Conservation (phyloP, 176 grass and related monocot species). For the Leersia perrieri region DNA sequence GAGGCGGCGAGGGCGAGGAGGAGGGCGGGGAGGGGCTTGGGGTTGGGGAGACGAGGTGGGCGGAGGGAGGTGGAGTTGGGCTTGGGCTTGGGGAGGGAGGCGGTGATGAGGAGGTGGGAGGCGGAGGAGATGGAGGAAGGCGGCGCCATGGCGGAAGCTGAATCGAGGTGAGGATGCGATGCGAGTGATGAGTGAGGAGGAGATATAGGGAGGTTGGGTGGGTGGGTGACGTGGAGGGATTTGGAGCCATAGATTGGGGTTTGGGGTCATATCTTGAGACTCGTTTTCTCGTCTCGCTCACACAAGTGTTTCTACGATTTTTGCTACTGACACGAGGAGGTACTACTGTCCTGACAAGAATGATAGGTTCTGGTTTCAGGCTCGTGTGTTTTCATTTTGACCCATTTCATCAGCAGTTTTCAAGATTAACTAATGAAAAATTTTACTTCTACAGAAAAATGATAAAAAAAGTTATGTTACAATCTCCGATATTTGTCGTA, state of each 20-base stretch:
- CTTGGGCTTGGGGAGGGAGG: conserved; percentile 66
- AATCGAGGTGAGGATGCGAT: not conserved
- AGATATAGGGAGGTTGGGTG: conserved; percentile 16
- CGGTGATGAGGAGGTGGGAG: conserved; percentile 67
- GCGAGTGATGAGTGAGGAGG: not conserved
- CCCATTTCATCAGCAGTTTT: too few species aligned
- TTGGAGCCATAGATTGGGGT: conserved; percentile 35
- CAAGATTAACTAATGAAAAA: too few species aligned
- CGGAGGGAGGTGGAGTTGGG: conserved; percentile 20
- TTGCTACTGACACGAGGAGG: too few species aligned
- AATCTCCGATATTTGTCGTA: too few species aligned
- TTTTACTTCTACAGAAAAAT: too few species aligned
- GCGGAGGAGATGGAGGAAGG: conserved; percentile 37
- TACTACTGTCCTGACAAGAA: too few species aligned
- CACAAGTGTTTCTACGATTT: not conserved
- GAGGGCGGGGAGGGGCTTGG: conserved; percentile 25
- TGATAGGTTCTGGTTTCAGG: too few species aligned
- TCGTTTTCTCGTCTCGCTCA: not conserved
- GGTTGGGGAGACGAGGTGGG: conserved; percentile 32
- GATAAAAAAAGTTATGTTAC: too few species aligned
- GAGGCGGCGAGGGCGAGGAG: conserved; percentile 45
- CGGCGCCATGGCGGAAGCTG: conserved; percentile 64
- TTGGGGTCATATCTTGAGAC: conserved; percentile 21
- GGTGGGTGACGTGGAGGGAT: conserved; percentile 47
- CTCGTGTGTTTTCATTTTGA: too few species aligned